A percentile compares a stretch with the other conserved stretches of the same genome.
phyloP scores from a whole-genome alignment of 148 eudicot genomes.

The Polygonum maritimum region DNA sequence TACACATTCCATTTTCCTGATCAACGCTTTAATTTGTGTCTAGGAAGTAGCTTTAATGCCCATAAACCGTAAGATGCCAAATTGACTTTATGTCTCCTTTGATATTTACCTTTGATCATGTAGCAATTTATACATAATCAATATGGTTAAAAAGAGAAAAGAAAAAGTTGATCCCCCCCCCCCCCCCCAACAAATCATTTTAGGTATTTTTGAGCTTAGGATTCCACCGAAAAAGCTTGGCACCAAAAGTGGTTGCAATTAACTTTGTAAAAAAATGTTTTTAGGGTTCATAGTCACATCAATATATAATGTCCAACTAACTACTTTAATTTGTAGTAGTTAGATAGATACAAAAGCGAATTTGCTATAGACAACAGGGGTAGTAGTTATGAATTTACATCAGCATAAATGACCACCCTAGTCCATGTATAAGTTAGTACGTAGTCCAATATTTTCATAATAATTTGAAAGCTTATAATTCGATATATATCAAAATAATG shows the following conservation, averaged over 20 bases:
- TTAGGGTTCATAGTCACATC: background rate
- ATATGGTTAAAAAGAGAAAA: background rate
- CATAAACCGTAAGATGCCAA: background rate
- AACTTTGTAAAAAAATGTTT: background rate
- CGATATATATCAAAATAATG: too few relatives aligned
- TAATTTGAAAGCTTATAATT: background rate
- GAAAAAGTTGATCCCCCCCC: background rate
- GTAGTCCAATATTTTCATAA: background rate
- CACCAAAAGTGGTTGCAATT: background rate
- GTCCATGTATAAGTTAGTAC: background rate
- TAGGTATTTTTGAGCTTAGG: slow-evolving; percentile 12
- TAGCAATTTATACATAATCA: background rate
- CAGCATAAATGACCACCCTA: background rate
- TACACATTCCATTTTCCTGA: background rate
- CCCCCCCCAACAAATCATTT: background rate
- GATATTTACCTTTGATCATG: background rate
- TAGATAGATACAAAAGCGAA: background rate
- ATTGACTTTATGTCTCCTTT: background rate
- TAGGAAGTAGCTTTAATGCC: background rate
- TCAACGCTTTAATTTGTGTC: background rate
- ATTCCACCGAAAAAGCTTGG: too few relatives aligned
- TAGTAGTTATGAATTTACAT: background rate
- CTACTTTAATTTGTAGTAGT: background rate
- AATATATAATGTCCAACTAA: background rate
- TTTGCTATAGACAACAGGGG: background rate